Evolutionary conservation across 352 stramenopile genomes (phyloP).

Genomic region (Albugo candida): DNA sequence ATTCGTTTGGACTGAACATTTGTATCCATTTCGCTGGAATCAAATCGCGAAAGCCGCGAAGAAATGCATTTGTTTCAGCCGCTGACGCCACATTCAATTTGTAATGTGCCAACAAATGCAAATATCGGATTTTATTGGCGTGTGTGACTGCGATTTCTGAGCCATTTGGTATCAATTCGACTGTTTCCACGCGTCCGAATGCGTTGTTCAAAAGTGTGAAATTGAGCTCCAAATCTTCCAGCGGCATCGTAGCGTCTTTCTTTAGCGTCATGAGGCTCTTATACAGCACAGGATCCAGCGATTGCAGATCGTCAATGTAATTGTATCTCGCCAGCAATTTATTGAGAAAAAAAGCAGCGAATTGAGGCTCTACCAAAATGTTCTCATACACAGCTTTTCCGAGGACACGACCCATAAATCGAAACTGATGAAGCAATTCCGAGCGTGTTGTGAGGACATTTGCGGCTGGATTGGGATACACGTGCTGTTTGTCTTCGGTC

Average conservation of each 20-base stretch:
- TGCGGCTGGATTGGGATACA: conserved; percentile 91
- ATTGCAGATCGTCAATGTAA: conserved; percentile 83
- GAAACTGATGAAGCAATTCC: conserved; percentile 83
- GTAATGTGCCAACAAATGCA: conserved; percentile 92
- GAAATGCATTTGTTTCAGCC: conserved; percentile 31
- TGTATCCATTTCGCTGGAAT: conserved; percentile 59
- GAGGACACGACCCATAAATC: conserved; percentile 88
- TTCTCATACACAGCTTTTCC: conserved; percentile 93
- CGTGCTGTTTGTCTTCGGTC: conserved; percentile 42
- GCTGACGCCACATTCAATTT: conserved; percentile 84
- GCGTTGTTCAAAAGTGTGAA: conserved; percentile 81
- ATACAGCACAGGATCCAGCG: conserved; percentile 88
- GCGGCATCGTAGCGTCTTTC: conserved; percentile 29
- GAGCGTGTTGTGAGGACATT: conserved; percentile 36
- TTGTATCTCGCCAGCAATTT: conserved; percentile 84
- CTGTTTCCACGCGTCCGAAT: conserved; percentile 35
- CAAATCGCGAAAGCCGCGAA: conserved; percentile 52
- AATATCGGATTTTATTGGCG: conserved; percentile 89
- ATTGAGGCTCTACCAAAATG: conserved; percentile 92
- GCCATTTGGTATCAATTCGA: conserved; percentile 73
- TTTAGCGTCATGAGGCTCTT: conserved; percentile 93
- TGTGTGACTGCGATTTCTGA: conserved; percentile 80
- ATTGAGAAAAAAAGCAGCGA: conserved; percentile 93
- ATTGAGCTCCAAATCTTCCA: conserved; percentile 83
- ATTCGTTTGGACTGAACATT: conserved; percentile 78